Base-by-base conservation (phyloP, 495 filamentous ascomycete genomes). In the Penicillium flavigenum region DNA sequence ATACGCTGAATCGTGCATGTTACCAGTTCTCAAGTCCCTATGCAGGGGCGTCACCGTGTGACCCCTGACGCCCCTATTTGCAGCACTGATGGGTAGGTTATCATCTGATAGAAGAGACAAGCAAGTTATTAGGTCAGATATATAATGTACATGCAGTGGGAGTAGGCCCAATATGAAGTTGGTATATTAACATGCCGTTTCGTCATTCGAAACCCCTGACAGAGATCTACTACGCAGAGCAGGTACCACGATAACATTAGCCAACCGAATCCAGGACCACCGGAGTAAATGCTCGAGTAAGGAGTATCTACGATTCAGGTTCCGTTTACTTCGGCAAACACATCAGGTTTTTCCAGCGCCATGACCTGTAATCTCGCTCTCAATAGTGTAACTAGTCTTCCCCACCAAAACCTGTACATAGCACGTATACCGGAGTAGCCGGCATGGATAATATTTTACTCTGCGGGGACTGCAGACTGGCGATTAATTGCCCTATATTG, bases 41-140 rank as follows among this genome's bases (percentile, higher is more conserved):
- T 47, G 32, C 53, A 55, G 43, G 53, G 32, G 29, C 17, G 7
- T 22, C 22, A 22, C 16, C 53, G 38, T 55, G 34, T 47, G 52
- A 54, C 17, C 7, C 41, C 12, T 41, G 43, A 38, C 11, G 7
- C 29, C 12, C 20, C 5, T n/a, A 2, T 32, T 39, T 39, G 43
- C 32, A 22, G 43, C 38, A 43, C 16, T 6, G n/a, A 17, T 36
- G 26, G 20, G 41, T 14, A 45, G 17, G 1, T 47, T 55, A 55
- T 24, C 20, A 52, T 39, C 31, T 29, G 44, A 39, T 27, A 44
- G 47, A 54, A 20, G 32, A 47, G 43, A 55, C 17, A 27, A 34
- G 3, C 19, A 36, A 14, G 14, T n/a, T 24, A 24, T 38, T 50
- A 8, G 31, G 24, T 4, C 24, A 47, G 29, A 34, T 10, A 3